These are phyloP conservation scores for Thalassiosira livingstoniorum DNA, from an alignment of 352 stramenopile species.

Conservation along the genomic window DNA sequence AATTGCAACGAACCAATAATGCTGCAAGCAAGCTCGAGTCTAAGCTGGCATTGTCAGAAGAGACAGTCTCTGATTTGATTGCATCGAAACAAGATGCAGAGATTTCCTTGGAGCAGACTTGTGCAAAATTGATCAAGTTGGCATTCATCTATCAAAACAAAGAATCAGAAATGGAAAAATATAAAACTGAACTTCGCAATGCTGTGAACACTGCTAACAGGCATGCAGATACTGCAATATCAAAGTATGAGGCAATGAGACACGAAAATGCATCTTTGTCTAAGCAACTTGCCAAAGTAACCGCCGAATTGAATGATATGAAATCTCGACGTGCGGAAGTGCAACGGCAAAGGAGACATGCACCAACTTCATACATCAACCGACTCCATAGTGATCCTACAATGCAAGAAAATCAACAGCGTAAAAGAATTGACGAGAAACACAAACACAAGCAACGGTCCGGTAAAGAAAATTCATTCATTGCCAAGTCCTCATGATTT, in stretches of 20 bases:
- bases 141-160: conserved; percentile 68
- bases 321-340: conserved; percentile 55
- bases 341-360: conserved; percentile 62
- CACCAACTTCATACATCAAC: conserved; percentile 72
- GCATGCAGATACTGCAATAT: conserved; percentile 47
- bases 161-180: conserved; percentile 60
- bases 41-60: conserved; percentile 66
- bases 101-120: conserved; percentile 63
- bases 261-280: conserved; percentile 46
- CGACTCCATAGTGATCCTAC: conserved; percentile 64
- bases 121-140: conserved; percentile 71
- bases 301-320: conserved; percentile 49
- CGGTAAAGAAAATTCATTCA: conserved; percentile 52
- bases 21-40: conserved; percentile 38
- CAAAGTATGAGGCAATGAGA: conserved; percentile 49
- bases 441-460: conserved; percentile 8
- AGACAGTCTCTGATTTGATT: conserved; percentile 62
- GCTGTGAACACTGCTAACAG: conserved; percentile 43
- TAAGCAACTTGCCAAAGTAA: conserved; percentile 50
- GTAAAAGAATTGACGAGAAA: not conserved
- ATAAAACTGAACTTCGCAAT: conserved; percentile 50
- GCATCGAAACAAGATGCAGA: conserved; percentile 62
- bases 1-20: conserved; percentile 43
- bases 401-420: conserved; percentile 39
- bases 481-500: too few relatives aligned